These are phyloP conservation scores for Sinapis alba DNA, from an alignment of 441 rosid species.

Conservation along the genomic window DNA sequence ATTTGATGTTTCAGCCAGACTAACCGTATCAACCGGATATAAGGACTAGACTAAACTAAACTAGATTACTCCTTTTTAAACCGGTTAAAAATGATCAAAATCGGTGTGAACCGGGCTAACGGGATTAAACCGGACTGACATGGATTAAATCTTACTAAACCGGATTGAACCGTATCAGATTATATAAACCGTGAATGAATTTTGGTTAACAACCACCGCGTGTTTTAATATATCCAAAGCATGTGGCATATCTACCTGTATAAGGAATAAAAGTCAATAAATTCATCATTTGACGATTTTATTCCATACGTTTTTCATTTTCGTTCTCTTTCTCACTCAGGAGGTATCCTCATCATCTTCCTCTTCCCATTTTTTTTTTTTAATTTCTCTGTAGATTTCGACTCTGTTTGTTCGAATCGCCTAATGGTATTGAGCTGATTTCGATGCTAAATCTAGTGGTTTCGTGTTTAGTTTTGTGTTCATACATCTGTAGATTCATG, in stretches of 20 bases:
- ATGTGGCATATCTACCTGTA: slow-evolving; percentile 7
- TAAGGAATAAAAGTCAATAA: neutral
- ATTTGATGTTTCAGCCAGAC: too few species aligned
- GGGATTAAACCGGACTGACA: too few species aligned
- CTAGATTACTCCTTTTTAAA: too few species aligned
- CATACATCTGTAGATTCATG: neutral
- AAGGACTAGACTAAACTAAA: too few species aligned
- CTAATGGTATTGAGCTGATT: neutral
- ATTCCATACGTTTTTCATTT: slow-evolving; percentile 18
- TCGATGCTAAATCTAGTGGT: neutral
- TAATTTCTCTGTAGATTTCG: neutral
- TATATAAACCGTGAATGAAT: too few species aligned
- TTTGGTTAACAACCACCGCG: slow-evolving; percentile 20
- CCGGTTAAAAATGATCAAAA: too few species aligned
- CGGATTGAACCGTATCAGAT: too few species aligned
- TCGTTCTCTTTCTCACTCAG: slow-evolving; percentile 20
- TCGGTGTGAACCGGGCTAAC: too few species aligned
- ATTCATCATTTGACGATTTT: neutral
- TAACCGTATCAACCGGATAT: too few species aligned
- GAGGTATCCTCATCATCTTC: slow-evolving; percentile 34
- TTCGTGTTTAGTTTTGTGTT: neutral
- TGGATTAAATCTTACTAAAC: too few species aligned
- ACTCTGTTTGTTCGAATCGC: neutral
- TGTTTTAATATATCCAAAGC: neutral
- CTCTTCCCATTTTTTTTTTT: neutral